A percentile compares a stretch with the other conserved stretches of the same genome.
These are phyloP conservation scores for Astrephomene gubernaculifera DNA, from an alignment of 139 green algal genomes.

Conservation along the genomic window DNA sequence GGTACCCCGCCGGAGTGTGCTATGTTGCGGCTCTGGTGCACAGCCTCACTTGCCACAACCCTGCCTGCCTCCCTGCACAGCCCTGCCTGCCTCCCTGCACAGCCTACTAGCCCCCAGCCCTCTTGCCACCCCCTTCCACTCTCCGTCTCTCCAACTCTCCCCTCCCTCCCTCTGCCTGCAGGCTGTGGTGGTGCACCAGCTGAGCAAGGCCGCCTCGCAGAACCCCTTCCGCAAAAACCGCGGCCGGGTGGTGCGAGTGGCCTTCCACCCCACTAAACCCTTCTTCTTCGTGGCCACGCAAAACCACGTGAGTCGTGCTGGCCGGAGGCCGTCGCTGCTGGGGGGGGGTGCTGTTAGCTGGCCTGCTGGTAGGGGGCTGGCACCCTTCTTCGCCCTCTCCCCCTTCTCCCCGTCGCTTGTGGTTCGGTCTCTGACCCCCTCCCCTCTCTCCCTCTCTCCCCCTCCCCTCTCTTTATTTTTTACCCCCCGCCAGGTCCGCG, in stretches of 20 bases:
- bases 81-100: no score
- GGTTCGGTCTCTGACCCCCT: not conserved
- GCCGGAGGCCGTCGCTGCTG: no score
- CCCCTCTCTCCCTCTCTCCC: not conserved
- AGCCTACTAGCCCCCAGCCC: not conserved
- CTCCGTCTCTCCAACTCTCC: no score
- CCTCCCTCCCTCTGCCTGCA: not conserved
- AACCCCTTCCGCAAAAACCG: conserved; percentile 96
- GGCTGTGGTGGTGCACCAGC: conserved; percentile 96
- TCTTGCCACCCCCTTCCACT: not conserved
- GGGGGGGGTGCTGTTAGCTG: not conserved
- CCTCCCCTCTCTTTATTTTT: no score
- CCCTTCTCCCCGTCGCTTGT: not conserved
- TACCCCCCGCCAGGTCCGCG: conserved; percentile 82
- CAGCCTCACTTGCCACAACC: no score
- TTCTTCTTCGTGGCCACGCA: conserved; percentile 97
- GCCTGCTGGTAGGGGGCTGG: no score
- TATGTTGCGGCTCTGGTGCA: no score
- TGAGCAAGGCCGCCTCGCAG: conserved; percentile 83
- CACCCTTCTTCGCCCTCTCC: not conserved
- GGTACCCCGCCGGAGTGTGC: no score
- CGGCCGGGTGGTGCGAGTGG: conserved; percentile 80
- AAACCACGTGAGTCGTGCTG: conserved; percentile 79
- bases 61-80: no score
- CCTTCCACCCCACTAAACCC: conserved; percentile 95